phyloP scores from a whole-genome alignment of 345 rosid genomes.

The Pistacia vera region DNA sequence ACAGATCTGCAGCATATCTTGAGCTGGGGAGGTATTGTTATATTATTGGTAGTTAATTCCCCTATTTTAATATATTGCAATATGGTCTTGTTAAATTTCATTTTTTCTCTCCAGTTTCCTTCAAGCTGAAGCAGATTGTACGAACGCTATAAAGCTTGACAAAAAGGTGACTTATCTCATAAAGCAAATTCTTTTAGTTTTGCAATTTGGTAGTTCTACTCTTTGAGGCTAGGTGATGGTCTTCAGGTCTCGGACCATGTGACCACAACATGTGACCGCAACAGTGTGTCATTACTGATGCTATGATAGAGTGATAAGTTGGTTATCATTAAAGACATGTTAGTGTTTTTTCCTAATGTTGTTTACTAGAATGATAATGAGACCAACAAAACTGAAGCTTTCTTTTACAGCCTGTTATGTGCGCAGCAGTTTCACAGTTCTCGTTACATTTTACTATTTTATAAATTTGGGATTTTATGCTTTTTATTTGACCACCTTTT shows the following conservation, averaged over 20 bases:
- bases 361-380: not conserved
- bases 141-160: slow-evolving; percentile 79
- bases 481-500: not conserved
- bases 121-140: slow-evolving; percentile 91
- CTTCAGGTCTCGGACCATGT: not conserved
- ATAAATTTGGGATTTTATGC: not conserved
- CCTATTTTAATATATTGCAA: not conserved
- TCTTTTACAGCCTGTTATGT: not conserved
- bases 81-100: slow-evolving; percentile 14
- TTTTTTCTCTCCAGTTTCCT: slow-evolving; percentile 55
- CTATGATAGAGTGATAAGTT: too few relatives aligned
- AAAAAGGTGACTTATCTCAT: slow-evolving; percentile 68
- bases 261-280: too few relatives aligned
- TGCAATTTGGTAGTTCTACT: not conserved
- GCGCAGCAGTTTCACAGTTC: not conserved
- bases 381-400: not conserved
- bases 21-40: slow-evolving; percentile 63
- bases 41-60: slow-evolving; percentile 6
- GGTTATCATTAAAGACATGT: not conserved
- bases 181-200: not conserved
- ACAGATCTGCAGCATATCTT: slow-evolving; percentile 98
- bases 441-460: not conserved
- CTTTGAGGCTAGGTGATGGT: not conserved
- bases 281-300: not conserved
- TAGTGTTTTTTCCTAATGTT: not conserved